Evolutionary conservation across 768 basidiomycete genomes (phyloP), one percentile per base, ranked within the genome.

Genomic region (Pleurotus sapidus): DNA sequence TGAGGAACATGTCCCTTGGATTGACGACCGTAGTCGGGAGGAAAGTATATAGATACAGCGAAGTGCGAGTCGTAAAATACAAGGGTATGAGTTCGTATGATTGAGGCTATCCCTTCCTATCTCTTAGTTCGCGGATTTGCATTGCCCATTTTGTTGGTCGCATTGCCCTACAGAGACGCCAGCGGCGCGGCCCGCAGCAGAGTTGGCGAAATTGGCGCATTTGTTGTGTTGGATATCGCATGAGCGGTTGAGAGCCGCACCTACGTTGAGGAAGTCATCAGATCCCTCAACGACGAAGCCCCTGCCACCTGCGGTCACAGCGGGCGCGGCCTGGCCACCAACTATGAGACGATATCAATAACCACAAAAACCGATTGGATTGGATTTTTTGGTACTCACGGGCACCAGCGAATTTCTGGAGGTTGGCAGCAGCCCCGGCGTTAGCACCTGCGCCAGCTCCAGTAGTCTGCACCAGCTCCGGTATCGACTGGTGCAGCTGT

Each of bases 211-310:
- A 65, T 84, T 72, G 38, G 81, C 79, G 60, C 84, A 86, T 34
- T 66, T 57, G 68, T 84, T 84, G 65, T 83, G 76, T 67, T 84
- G 82, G 39, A 81, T 74, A 61, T 82, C 81, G 68, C 84, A 86
- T 1, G 81, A 81, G 27, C 84, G 79, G 18, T 78, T 79, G 30
- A 84, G 72, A 15, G 84, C 83, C 40, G 77, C 78, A 30, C 67
- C 67, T 12, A 70, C 39, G 63, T 82, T 80, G 30, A 81, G 60
- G 76, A 84, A 85, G 42, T 64, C 60, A 40, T 77, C 75, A 46
- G 74, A 76, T 53, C 71, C 72, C 11, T 70, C 68, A 50, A 83
- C 81, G 5, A 67, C 60, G 69, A 86, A 84, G 39, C 79, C 81
- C 57, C 70, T 67, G 24, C 77, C 81, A 39, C 80, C 80, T 55